phyloP scores from a whole-genome alignment of 805 yeast species.

The Lipomyces kockii region DNA sequence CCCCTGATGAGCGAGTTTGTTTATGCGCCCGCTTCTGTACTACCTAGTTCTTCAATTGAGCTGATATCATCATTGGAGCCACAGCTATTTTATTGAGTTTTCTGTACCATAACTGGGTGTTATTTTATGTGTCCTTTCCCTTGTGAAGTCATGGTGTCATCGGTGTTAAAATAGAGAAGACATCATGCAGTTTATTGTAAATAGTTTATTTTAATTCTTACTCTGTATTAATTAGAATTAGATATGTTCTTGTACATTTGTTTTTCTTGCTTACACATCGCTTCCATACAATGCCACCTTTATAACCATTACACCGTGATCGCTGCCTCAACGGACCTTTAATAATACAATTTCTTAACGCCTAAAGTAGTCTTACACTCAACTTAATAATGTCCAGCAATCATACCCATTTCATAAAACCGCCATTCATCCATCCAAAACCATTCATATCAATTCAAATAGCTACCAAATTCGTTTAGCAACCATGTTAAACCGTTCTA shows the following conservation, averaged over 20 bases:
- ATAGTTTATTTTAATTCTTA: too few species aligned
- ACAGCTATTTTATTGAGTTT: neutral
- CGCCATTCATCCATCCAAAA: neutral
- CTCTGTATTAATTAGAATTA: too few species aligned
- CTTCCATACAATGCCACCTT: too few species aligned
- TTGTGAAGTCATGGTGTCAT: neutral
- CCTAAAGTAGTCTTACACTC: neutral
- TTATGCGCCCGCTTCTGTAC: neutral
- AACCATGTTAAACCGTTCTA: conserved; percentile 70
- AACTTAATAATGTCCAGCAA: neutral
- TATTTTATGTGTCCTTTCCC: too few species aligned
- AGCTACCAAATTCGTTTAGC: conserved; percentile 73
- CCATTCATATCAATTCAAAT: neutral
- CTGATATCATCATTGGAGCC: neutral
- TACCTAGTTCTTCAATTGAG: neutral
- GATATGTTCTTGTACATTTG: too few species aligned
- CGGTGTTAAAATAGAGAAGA: neutral
- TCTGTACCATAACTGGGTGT: too few species aligned
- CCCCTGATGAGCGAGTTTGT: neutral
- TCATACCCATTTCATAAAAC: neutral
- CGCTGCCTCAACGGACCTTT: too few species aligned
- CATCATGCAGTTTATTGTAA: too few species aligned
- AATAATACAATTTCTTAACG: neutral
- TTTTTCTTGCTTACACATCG: neutral
- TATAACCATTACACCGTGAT: too few species aligned